Conservation (phyloP, 306 rosid genomes). For the Rosa persica region DNA sequence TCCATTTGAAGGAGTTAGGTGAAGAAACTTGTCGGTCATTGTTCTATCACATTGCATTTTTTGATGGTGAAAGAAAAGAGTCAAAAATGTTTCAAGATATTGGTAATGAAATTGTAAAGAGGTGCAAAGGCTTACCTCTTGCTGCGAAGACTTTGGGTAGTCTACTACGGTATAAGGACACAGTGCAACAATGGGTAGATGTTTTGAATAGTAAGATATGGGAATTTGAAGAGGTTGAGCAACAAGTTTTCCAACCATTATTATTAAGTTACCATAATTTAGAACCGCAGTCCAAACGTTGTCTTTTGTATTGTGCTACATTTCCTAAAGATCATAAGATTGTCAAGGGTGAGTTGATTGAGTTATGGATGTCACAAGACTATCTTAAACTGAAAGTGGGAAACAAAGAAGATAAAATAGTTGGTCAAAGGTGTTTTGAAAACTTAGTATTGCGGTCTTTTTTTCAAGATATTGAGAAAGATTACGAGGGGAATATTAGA, state of each 20-base stretch:
- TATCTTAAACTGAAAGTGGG: not conserved
- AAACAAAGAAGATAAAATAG: too few relatives aligned
- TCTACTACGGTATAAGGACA: not conserved
- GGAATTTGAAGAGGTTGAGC: not conserved
- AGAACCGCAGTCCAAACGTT: not conserved
- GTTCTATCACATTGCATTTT: not conserved
- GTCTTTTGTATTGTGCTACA: not conserved
- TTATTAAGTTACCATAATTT: not conserved
- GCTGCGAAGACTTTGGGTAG: conserved; percentile 8
- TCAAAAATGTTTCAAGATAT: not conserved
- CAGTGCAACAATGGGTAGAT: not conserved
- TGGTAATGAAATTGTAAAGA: not conserved
- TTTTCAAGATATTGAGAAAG: not conserved
- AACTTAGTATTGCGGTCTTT: not conserved
- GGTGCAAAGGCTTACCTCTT: not conserved
- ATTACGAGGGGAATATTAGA: not conserved
- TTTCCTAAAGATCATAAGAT: not conserved
- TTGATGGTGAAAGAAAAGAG: not conserved
- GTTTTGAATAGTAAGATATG: not conserved
- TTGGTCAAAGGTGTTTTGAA: not conserved
- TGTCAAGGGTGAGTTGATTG: not conserved
- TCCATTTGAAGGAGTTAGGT: not conserved
- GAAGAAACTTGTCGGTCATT: not conserved
- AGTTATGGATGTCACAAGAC: not conserved
- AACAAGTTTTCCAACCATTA: not conserved